Evolutionary conservation across 768 basidiomycete genomes (phyloP), one percentile per base, ranked within the genome.

Genomic region (Xerocomus spinulosus): DNA sequence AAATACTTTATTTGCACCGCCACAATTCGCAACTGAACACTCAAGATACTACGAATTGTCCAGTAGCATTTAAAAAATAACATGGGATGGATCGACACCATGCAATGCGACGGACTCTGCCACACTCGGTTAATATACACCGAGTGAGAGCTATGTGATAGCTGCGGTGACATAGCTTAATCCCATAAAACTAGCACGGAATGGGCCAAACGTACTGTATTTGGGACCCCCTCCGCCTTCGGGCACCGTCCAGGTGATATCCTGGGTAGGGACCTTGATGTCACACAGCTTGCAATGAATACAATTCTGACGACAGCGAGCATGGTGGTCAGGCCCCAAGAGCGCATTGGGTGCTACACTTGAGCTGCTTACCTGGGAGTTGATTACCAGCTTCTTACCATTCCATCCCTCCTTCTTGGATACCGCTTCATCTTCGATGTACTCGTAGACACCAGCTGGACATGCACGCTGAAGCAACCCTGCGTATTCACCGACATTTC

Each of bases 181-280:
- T 25, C 18, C 15, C 13, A 44, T 3, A 23, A 4, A 12, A 18
- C 23, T 15, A 9, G 25, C 36, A 12, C 8, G 6, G 7, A 46
- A n/a, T 14, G 17, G 33, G 17, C n/a, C 10, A 42, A 4, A 46
- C 60, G 29, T 57, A 95, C 93, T 87, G 63, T 96, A 98, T 67
- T 95, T 95, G 30, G 94, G 95, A 43, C 95, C 95, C 26, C 95
- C 95, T 12, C 92, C 88, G 10, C 94, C 95, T 69, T 98, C 93
- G 0, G 96, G 96, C 0, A 96, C 92, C 5, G 83, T 86, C 95
- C 95, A 98, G 14, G 85, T 90, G 56, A 99, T 96, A 66, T 97
- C 95, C 63, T 96, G 91, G 2, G 92, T 92, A 3, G 94, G 94
- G 4, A 88, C 88, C 70, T 99, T 97, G 71, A 99, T 83, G 51